These are phyloP conservation scores for Hypoxylon sp. DNA, from an alignment of 2,329 filamentous ascomycete genomes.

Conservation along the genomic window DNA sequence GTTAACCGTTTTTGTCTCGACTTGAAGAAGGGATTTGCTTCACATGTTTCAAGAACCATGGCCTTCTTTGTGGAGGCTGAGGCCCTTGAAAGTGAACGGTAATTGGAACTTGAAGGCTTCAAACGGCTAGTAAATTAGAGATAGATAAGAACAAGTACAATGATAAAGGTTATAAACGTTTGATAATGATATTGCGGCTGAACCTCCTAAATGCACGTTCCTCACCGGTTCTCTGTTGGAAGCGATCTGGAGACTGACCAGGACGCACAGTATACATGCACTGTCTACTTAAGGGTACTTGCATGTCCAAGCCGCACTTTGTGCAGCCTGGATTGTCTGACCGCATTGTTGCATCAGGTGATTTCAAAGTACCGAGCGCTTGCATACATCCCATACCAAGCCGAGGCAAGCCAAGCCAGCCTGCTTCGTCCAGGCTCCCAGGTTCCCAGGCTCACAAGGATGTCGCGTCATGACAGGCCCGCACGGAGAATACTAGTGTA, in stretches of 20 bases:
- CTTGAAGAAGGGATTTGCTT: background rate
- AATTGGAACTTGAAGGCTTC: background rate
- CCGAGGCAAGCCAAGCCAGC: slow-evolving; percentile 33
- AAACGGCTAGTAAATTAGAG: background rate
- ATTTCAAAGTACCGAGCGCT: slow-evolving; percentile 47
- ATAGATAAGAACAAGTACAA: background rate
- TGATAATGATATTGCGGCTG: background rate
- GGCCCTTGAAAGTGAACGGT: background rate
- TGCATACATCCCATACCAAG: slow-evolving; percentile 42
- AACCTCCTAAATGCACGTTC: background rate
- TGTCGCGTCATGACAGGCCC: slow-evolving; percentile 36
- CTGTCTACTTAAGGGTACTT: slow-evolving; percentile 48
- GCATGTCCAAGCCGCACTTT: slow-evolving; percentile 44
- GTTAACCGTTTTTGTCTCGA: background rate
- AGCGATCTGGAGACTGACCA: background rate
- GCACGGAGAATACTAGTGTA: slow-evolving; percentile 20
- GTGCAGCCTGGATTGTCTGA: slow-evolving; percentile 49
- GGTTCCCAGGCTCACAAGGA: slow-evolving; percentile 26
- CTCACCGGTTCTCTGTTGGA: background rate
- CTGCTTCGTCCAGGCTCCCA: slow-evolving; percentile 10
- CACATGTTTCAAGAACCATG: background rate
- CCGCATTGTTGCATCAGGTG: slow-evolving; percentile 46
- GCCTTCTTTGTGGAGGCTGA: background rate
- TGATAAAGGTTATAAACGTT: background rate
- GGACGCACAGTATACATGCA: slow-evolving; percentile 41